phyloP scores from a whole-genome alignment of 768 basidiomycete genomes.

The Termitomyces sp. region DNA sequence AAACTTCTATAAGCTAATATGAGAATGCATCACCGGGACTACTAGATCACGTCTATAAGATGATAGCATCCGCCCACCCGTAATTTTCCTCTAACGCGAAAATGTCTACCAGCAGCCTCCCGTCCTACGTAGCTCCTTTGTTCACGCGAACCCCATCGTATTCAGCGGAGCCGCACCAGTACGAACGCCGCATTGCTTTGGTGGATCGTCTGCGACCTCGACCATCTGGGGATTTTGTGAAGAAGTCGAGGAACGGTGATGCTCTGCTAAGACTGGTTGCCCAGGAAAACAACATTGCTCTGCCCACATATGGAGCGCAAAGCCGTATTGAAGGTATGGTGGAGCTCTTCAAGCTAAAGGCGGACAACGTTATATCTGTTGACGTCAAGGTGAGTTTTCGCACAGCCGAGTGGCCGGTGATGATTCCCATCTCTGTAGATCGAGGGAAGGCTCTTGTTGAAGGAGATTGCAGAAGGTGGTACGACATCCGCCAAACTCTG shows the following conservation, averaged over 20 bases:
- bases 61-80: not conserved
- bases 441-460: slow-evolving; percentile 55
- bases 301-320: slow-evolving; percentile 59
- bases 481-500: slow-evolving; percentile 48
- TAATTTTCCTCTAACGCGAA: not conserved
- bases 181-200: slow-evolving; percentile 52
- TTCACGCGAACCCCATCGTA: slow-evolving; percentile 43
- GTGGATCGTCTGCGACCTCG: slow-evolving; percentile 34
- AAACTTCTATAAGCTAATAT: not conserved
- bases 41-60: slow-evolving; percentile 3
- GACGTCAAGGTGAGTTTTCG: slow-evolving; percentile 53
- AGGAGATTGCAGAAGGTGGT: slow-evolving; percentile 69
- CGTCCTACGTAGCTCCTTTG: slow-evolving; percentile 40
- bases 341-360: slow-evolving; percentile 50
- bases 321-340: slow-evolving; percentile 53
- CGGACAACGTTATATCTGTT: slow-evolving; percentile 53
- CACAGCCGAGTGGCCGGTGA: not conserved
- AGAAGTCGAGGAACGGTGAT: slow-evolving; percentile 54
- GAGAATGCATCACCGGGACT: slow-evolving; percentile 1
- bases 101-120: slow-evolving; percentile 57
- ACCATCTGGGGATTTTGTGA: slow-evolving; percentile 49
- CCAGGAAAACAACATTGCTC: slow-evolving; percentile 44
- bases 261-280: slow-evolving; percentile 47
- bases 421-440: slow-evolving; percentile 34
- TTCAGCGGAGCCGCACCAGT: slow-evolving; percentile 47